Conservation (phyloP, 2,329 filamentous ascomycete genomes). For the Fusarium continuum region DNA sequence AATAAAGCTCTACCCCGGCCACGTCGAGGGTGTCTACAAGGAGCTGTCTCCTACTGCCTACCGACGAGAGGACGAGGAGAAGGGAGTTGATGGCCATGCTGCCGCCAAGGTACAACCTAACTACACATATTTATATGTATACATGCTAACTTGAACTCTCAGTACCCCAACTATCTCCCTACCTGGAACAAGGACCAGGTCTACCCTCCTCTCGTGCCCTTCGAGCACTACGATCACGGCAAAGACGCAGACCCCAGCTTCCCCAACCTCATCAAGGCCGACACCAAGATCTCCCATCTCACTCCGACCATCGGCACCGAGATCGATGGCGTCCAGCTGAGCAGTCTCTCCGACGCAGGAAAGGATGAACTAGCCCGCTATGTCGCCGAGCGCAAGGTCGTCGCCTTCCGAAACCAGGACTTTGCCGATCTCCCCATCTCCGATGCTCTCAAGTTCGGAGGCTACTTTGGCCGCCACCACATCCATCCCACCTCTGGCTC, state of each 20-base stretch:
- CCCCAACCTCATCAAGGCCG: slow-evolving; percentile 70
- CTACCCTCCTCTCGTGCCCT: slow-evolving; percentile 72
- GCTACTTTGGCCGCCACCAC: slow-evolving; percentile 83
- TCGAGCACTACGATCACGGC: slow-evolving; percentile 79
- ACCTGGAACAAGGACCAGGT: slow-evolving; percentile 72
- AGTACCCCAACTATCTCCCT: slow-evolving; percentile 78
- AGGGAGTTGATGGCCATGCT: slow-evolving; percentile 31
- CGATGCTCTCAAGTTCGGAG: slow-evolving; percentile 73
- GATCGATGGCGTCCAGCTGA: slow-evolving; percentile 75
- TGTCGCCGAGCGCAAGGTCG: slow-evolving; percentile 80
- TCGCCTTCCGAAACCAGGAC: slow-evolving; percentile 80
- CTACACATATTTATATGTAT: accelerated
- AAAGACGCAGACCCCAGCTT: slow-evolving; percentile 76
- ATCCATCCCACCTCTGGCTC: slow-evolving; percentile 83
- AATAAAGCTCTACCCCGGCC: slow-evolving; percentile 42
- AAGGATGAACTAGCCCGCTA: slow-evolving; percentile 81
- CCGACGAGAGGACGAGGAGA: slow-evolving; percentile 33
- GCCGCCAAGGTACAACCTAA: slow-evolving; percentile 33
- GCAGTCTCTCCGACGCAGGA: slow-evolving; percentile 70
- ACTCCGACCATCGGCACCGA: slow-evolving; percentile 80
- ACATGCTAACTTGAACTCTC: background rate
- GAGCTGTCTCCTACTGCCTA: slow-evolving; percentile 35
- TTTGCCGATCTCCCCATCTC: slow-evolving; percentile 75
- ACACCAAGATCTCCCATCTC: slow-evolving; percentile 65
- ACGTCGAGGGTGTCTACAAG: slow-evolving; percentile 41